Percentiles rank a stretch among this genome's conserved stretches.
phyloP scores from a whole-genome alignment of 2,329 filamentous ascomycete genomes.

The Diaporthe capsici region DNA sequence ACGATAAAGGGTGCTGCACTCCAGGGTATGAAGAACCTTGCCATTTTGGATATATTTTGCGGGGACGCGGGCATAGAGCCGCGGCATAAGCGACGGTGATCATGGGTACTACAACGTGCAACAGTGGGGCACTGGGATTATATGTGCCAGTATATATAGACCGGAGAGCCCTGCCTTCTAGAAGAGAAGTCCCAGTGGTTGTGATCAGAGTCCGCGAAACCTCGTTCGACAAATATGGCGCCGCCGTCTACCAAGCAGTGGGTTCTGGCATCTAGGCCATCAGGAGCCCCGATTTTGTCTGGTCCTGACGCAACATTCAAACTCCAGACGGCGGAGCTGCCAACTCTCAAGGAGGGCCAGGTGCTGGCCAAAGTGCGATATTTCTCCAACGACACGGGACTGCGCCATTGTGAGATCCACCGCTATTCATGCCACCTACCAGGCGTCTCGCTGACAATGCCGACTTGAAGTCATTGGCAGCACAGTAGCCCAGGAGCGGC shows the following conservation, averaged over 20 bases:
- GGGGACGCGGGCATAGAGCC: slow-evolving; percentile 3
- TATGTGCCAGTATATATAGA: neutral
- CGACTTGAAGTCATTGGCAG: slow-evolving; percentile 44
- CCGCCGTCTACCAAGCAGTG: slow-evolving; percentile 47
- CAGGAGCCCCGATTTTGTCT: slow-evolving; percentile 45
- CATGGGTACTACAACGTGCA: neutral
- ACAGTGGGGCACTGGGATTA: neutral
- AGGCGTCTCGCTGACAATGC: neutral
- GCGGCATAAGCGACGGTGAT: slow-evolving; percentile 1
- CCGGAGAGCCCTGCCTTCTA: neutral
- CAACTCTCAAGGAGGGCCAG: slow-evolving; percentile 46
- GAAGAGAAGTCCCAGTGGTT: neutral
- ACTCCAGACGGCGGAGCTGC: slow-evolving; percentile 46
- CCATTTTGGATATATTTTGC: neutral
- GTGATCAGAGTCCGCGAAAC: neutral
- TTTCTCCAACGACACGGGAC: slow-evolving; percentile 51
- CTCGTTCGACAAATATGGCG: slow-evolving; percentile 12
- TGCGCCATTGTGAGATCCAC: slow-evolving; percentile 44
- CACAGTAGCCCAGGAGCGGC: slow-evolving; percentile 46
- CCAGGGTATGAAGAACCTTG: neutral
- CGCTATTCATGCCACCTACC: too few relatives aligned
- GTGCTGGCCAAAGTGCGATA: slow-evolving; percentile 46
- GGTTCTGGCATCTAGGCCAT: slow-evolving; percentile 48
- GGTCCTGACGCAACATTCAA: slow-evolving; percentile 49
- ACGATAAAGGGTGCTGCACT: neutral